Evolutionary conservation across 345 rosid species (phyloP), one percentile per base, ranked within the genome.

Genomic region (Rhodamnia argentea): DNA sequence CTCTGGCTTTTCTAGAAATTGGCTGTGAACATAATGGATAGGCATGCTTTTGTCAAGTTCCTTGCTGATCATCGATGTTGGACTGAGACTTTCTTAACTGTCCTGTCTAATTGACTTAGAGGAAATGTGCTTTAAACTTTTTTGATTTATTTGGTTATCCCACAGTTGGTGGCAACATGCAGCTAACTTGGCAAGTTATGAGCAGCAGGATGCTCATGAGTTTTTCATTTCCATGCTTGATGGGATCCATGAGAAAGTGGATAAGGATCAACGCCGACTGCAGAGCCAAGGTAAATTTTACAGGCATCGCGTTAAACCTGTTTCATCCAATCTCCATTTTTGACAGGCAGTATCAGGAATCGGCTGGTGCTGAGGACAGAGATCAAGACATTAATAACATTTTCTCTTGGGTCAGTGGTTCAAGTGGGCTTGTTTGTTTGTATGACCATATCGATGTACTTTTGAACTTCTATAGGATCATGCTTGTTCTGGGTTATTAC

Each of bases 141-240:
- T 62, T 55, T 87, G 62, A 88, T 90, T 83, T 15, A 84, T 78
- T 84, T 85, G 64, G 89, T 85, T 90, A 58, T 74, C 81, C 42
- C 90, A 90, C 91, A 97, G 99, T 92, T 97, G 99, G 99, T 97
- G 99, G 98, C 93, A 92, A 91, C 98, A 95, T 88, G 93, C 98
- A 47, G 90, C 93, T 14, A 92, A 93, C 92, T 89, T 95, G 90
- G 98, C 98, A 55, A 92, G 96, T 82, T 97, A 94, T 84, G 96
- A 97, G 84, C 96, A 97, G 93, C 98, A 96, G 87, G 99, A 97
- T 90, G 96, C 99, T n/a, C 98, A 97, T 78, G 99, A 97, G 90
- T 97, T 97, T 89, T 95, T 96, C 90, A 97, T 97, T 83, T 97
- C 99, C 15, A 87, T 96, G 86, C 91, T 97, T 82, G 95, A 96